Base-by-base conservation (phyloP, 2,329 filamentous ascomycete species). In the Paracorniculantispora psalliotae region DNA sequence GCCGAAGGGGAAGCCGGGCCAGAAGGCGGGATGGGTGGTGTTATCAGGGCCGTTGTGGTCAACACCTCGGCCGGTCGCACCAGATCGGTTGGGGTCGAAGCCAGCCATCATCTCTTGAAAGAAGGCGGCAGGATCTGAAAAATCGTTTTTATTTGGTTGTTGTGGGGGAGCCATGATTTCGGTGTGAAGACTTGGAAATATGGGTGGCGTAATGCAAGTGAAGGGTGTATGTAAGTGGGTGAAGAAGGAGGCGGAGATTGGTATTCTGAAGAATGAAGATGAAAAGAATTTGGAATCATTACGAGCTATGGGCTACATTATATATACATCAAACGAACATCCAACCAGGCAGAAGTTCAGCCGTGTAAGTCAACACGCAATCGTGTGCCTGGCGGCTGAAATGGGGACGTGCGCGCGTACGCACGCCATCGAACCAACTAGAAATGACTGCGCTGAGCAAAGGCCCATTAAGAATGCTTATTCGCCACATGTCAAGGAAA, bases 1-100 rank as follows among this genome's bases (percentile, higher is more conserved):
- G 39, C 35, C 61, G 60, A 74, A 75, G 28, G 74, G 71, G 56
- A 75, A 75, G 25, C 71, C 72, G 1, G 66, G 59, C 39, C 67
- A 66, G 56, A 69, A 68, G 55, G 54, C 62, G 58, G 63, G 64
- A 30, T 66, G 59, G 35, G 64, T 66, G 37, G 65, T 15, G 53
- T 35, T 25, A 39, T 55, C 26, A 17, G 30, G 1, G 30, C 53
- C 54, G 54, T 13, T 41, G 43, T 57, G 28, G 44, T 77, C 76
- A 57, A 76, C 71, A 49, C 75, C 74, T 19, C 67, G 67, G 44
- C 75, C 73, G 37, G 69, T 63, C 44, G 59, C 58, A 33, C 33
- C 25, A 6, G 46, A n/a, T 41, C 66, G 65, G 44, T 65, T 67
- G 23, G 71, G 69, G 60, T 72, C 69, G 33, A 73, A 62, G 23